These are phyloP conservation scores for Debaryomyces nepalensis DNA, from an alignment of 1,139 yeast species.

Conservation along the genomic window DNA sequence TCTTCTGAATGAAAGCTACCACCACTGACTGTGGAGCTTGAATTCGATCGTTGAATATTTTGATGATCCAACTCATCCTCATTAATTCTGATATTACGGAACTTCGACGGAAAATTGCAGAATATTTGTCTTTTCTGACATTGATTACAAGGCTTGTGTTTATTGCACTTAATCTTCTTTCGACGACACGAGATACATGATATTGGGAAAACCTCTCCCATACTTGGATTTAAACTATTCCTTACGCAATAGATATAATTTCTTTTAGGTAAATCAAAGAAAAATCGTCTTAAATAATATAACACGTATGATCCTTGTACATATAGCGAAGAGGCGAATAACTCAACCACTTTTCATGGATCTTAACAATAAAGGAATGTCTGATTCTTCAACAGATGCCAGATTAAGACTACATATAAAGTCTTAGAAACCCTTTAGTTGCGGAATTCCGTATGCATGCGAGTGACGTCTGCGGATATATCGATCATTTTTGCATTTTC, in stretches of 20 bases:
- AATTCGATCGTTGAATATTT: not conserved
- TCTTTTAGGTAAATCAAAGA: no score
- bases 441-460: conserved; percentile 1
- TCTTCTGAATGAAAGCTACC: no score
- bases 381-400: not conserved
- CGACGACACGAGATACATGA: conserved; percentile 49
- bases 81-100: conserved; percentile 40
- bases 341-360: no score
- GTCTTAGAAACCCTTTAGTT: not conserved
- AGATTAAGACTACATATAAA: not conserved
- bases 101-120: conserved; percentile 46
- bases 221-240: conserved; percentile 12
- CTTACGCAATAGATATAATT: no score
- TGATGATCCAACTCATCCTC: conserved; percentile 25
- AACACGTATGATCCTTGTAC: no score
- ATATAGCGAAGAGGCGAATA: no score
- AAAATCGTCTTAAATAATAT: no score
- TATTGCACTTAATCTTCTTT: conserved; percentile 47
- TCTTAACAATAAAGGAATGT: no score
- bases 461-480: not conserved
- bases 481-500: not conserved
- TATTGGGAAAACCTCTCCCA: conserved; percentile 42
- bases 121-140: conserved; percentile 36
- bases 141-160: conserved; percentile 46
- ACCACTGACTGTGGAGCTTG: not conserved